Conservation (phyloP, 306 rosid genomes). For the Potentilla sterilis region DNA sequence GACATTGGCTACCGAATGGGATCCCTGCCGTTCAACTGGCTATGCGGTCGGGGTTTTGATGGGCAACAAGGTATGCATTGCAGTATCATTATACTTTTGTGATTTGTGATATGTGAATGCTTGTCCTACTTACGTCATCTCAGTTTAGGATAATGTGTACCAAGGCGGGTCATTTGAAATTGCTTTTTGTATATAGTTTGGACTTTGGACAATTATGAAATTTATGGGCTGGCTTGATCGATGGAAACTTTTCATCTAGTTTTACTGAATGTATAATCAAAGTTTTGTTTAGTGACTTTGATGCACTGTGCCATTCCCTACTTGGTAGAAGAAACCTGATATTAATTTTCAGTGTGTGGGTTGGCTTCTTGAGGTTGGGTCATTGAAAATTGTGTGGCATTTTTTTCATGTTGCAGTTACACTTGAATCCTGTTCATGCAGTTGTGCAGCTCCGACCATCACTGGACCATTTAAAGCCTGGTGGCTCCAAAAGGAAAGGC, state of each 20-base stretch:
- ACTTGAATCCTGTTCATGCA: constrained; percentile 78
- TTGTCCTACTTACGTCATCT: neutral
- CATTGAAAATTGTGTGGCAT: constrained; percentile 9
- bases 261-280: neutral
- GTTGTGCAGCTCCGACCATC: constrained; percentile 83
- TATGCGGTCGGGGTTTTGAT: constrained; percentile 71
- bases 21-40: constrained; percentile 51
- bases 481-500: constrained; percentile 52
- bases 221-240: neutral
- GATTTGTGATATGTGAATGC: constrained; percentile 7
- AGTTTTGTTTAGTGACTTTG: neutral
- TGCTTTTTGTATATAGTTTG: no score
- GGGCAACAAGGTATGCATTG: constrained; percentile 67
- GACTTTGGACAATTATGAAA: neutral
- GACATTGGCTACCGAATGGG: constrained; percentile 77
- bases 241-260: neutral
- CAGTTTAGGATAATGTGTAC: neutral
- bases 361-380: neutral
- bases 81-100: constrained; percentile 12
- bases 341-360: neutral
- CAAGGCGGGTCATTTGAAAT: no score
- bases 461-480: constrained; percentile 52
- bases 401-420: constrained; percentile 66
- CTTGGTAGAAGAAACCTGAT: neutral
- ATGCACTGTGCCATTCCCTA: neutral